A percentile compares a stretch with the other conserved stretches of the same genome.
phyloP scores from a whole-genome alignment of 2,329 filamentous ascomycete genomes.

The Nothophaeocryptopus gaeumannii region DNA sequence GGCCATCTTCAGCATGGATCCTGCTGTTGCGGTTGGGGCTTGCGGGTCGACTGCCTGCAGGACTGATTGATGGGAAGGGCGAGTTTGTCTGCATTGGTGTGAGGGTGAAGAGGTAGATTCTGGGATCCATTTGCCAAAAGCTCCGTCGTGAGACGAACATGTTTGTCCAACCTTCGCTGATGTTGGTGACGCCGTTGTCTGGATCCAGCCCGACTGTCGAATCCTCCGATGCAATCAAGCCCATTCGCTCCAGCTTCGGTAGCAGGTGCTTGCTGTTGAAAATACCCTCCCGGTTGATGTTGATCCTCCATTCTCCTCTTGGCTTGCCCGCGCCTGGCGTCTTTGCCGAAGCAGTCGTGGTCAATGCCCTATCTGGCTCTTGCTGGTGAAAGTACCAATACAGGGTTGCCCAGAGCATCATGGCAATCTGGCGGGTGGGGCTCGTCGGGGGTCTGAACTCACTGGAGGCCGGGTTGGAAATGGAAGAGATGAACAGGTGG shows the following conservation, averaged over 20 bases:
- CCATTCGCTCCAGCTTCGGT: conserved; percentile 91
- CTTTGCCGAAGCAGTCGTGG: conserved; percentile 59
- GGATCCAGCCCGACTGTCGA: conserved; percentile 66
- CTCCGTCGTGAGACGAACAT: conserved; percentile 79
- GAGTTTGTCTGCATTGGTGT: conserved; percentile 54
- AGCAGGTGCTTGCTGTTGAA: conserved; percentile 79
- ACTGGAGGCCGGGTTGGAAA: conserved; percentile 74
- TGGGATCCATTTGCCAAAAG: conserved; percentile 90
- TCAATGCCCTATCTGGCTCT: conserved; percentile 63
- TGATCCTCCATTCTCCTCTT: conserved; percentile 80
- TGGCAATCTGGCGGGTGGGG: conserved; percentile 83
- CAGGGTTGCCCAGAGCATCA: conserved; percentile 93
- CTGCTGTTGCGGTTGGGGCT: conserved; percentile 43
- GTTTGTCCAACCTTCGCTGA: conserved; percentile 65
- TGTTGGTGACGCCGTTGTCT: conserved; percentile 51
- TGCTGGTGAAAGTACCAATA: conserved; percentile 98
- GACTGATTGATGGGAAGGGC: conserved; percentile 49
- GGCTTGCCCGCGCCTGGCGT: conserved; percentile 69
- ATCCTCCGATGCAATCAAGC: conserved; percentile 72
- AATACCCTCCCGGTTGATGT: conserved; percentile 82
- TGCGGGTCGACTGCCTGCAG: conserved; percentile 50
- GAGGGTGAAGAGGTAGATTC: conserved; percentile 83
- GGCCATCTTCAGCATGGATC: conserved; percentile 10
- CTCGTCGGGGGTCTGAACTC: conserved; percentile 79
- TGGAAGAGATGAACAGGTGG: conserved; percentile 85